Evolutionary conservation across 2,329 filamentous ascomycete species (phyloP).

Genomic region (Curvularia spicifera): DNA sequence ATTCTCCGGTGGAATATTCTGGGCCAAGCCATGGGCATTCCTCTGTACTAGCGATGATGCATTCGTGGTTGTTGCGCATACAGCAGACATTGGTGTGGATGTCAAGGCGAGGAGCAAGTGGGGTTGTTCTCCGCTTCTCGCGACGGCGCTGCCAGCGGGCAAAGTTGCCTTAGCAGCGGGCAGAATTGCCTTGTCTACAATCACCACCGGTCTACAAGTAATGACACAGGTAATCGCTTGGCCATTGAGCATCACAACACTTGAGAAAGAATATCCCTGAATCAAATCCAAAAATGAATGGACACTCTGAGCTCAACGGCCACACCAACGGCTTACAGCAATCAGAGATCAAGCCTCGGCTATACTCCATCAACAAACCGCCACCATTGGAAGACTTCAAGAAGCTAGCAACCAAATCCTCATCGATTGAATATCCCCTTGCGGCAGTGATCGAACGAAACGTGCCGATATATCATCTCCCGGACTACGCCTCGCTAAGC

Average conservation of each 20-base stretch:
- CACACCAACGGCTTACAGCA: slow-evolving; percentile 6
- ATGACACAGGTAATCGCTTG: background rate
- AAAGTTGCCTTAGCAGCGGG: background rate
- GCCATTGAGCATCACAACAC: background rate
- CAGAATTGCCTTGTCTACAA: background rate
- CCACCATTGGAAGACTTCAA: slow-evolving; percentile 55
- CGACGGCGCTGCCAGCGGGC: background rate
- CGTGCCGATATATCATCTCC: slow-evolving; percentile 63
- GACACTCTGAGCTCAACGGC: background rate
- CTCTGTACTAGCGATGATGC: background rate
- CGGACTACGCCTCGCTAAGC: slow-evolving; percentile 45
- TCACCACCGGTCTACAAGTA: background rate
- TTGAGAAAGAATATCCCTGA: background rate
- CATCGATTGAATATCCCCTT: slow-evolving; percentile 55
- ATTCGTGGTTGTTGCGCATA: background rate
- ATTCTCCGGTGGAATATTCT: too few relatives aligned
- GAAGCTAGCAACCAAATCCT: slow-evolving; percentile 53
- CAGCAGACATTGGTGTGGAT: background rate
- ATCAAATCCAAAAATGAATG: background rate
- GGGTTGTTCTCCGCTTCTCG: background rate
- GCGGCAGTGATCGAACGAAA: slow-evolving; percentile 56
- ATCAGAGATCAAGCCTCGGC: slow-evolving; percentile 29
- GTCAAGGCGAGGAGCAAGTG: background rate
- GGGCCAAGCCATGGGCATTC: background rate
- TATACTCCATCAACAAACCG: slow-evolving; percentile 37